A percentile compares a stretch with the other conserved stretches of the same genome.
phyloP scores from a whole-genome alignment of 345 rosid genomes.

The Noccaea bulbosa region DNA sequence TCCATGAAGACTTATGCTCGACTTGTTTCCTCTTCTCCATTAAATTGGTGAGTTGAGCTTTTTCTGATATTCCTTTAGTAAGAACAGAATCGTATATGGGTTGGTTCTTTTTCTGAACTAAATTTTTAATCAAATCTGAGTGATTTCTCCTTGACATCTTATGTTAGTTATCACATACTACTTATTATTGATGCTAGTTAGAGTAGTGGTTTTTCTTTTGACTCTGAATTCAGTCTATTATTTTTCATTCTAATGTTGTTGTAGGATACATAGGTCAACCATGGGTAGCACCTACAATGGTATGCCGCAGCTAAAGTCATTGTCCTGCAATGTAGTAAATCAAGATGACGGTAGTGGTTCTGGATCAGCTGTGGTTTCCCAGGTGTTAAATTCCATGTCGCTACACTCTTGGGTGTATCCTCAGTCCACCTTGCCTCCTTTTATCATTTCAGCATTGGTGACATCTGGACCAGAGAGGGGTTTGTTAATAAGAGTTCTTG shows the following conservation, averaged over 20 bases:
- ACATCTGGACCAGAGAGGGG: slow-evolving; percentile 70
- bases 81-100: slow-evolving; percentile 2
- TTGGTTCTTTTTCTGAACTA: no score
- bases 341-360: slow-evolving; percentile 41
- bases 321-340: slow-evolving; percentile 41
- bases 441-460: slow-evolving; percentile 62
- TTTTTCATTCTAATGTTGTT: slow-evolving; percentile 36
- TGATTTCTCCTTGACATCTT: slow-evolving; percentile 23
- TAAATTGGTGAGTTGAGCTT: slow-evolving; percentile 62
- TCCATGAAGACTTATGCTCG: slow-evolving; percentile 79
- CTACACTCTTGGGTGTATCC: slow-evolving; percentile 95
- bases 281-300: slow-evolving; percentile 55
- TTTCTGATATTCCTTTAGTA: slow-evolving; percentile 13
- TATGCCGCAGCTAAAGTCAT: slow-evolving; percentile 47
- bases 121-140: no score
- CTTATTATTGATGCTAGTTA: slow-evolving; percentile 8
- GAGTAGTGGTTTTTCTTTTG: neutral
- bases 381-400: slow-evolving; percentile 52
- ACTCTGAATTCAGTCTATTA: slow-evolving; percentile 1
- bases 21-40: slow-evolving; percentile 62
- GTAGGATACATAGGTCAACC: slow-evolving; percentile 72
- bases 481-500: slow-evolving; percentile 45
- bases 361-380: slow-evolving; percentile 49
- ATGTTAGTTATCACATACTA: slow-evolving; percentile 7
- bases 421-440: slow-evolving; percentile 78